Base-by-base conservation (phyloP, 1,284 basidiomycete genomes). In the Coniferiporia weirii region DNA sequence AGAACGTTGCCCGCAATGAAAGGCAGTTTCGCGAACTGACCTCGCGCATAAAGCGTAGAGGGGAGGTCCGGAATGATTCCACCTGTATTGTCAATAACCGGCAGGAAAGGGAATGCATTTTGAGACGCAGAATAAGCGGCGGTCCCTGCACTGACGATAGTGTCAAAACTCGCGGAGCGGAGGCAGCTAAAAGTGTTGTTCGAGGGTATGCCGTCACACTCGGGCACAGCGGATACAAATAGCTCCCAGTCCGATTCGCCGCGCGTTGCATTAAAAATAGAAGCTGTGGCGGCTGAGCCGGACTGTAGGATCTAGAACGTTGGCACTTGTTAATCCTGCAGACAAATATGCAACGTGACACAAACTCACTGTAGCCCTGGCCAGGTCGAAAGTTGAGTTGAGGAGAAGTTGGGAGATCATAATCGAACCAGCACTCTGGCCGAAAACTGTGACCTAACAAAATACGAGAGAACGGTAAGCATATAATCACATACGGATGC, bases 351-450 rank as follows among this genome's bases (percentile, higher is more conserved):
- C 22, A n/a, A 27, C 1, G 6, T 22, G 7, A 40, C 8, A 32
- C 12, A 46, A 4, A 67, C 75, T 56, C 67, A 80, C 78, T 1
- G 73, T 78, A 35, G 73, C 78, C 59, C 78, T 66, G 10, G 72
- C 78, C 22, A 78, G 66, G 40, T 66, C 68, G 27, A 81, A 62
- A 10, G 68, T 67, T 0, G 76, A 72, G 61, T 79, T 75, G 35
- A 81, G 69, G 61, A 75, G 76, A 2, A 77, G 69, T 27, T 74
- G 65, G 0, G 75, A 69, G 8, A 73, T 74, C 64, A 77, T 76
- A 13, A 79, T 74, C 1, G 79, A 68, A 1, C 81, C 82, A 4
- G 81, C 81, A 63, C 79, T 82, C 65, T 82, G 72, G 8, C 81
- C 82, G 61, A 81, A 79, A 4, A 80, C 67, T 0, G 80, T 83